Conservation (phyloP, 495 filamentous ascomycete species). For the Xylaria longipes region DNA sequence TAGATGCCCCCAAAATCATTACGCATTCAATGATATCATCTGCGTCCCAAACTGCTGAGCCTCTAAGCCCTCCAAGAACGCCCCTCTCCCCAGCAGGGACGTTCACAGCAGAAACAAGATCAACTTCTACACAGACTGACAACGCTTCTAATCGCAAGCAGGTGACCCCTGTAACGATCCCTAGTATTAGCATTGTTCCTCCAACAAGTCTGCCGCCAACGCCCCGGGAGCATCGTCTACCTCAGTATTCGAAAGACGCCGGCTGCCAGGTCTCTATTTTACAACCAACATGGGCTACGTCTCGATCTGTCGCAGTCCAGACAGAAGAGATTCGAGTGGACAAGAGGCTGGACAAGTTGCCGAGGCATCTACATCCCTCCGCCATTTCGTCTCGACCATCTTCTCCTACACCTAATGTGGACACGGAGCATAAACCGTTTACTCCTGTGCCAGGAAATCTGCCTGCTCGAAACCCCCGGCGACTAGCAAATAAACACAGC, state of each 20-base stretch:
- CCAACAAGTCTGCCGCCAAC: slow-evolving; percentile 60
- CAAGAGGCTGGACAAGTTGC: slow-evolving; percentile 72
- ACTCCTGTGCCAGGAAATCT: slow-evolving; percentile 57
- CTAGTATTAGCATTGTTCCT: slow-evolving; percentile 67
- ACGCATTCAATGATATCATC: slow-evolving; percentile 68
- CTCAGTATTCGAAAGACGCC: slow-evolving; percentile 61
- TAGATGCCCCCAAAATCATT: slow-evolving; percentile 43
- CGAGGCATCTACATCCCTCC: slow-evolving; percentile 78
- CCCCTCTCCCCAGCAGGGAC: slow-evolving; percentile 58
- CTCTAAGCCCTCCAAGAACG: slow-evolving; percentile 71
- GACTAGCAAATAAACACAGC: slow-evolving; percentile 53
- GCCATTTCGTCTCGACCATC: slow-evolving; percentile 65
- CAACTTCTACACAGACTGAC: slow-evolving; percentile 74
- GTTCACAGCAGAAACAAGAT: slow-evolving; percentile 50
- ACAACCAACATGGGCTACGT: slow-evolving; percentile 50
- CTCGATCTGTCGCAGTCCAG: slow-evolving; percentile 74
- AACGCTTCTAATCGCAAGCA: slow-evolving; percentile 39
- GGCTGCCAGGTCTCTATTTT: slow-evolving; percentile 60
- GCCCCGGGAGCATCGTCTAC: slow-evolving; percentile 58
- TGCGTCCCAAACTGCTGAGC: slow-evolving; percentile 74
- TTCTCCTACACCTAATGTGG: slow-evolving; percentile 48
- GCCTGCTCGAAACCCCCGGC: slow-evolving; percentile 59
- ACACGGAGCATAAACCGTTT: slow-evolving; percentile 48
- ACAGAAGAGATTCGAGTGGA: slow-evolving; percentile 88
- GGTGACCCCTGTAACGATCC: slow-evolving; percentile 53